Conservation (phyloP, 345 rosid species). For the Linum usitatissimum region DNA sequence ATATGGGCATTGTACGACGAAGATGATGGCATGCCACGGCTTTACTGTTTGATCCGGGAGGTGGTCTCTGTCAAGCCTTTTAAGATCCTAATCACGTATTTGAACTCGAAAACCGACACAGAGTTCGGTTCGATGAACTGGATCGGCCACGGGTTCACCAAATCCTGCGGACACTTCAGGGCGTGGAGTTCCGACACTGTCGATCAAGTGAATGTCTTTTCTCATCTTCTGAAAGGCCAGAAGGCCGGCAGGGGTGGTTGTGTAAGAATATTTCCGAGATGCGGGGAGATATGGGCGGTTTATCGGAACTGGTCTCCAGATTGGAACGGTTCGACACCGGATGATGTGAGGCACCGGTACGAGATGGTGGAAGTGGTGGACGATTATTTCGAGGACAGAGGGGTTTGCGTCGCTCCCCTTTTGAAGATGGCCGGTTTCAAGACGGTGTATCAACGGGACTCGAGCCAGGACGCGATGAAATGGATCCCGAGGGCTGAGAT, state of each 20-base stretch:
- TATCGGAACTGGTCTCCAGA: constrained; percentile 80
- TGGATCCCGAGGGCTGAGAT: constrained; percentile 94
- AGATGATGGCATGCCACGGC: constrained; percentile 96
- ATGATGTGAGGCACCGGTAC: constrained; percentile 67
- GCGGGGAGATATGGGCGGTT: constrained; percentile 91
- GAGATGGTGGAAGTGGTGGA: constrained; percentile 98
- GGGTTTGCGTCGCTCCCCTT: constrained; percentile 70
- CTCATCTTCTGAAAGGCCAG: constrained; percentile 71
- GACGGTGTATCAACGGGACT: constrained; percentile 68
- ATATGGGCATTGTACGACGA: constrained; percentile 97
- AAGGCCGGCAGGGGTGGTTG: constrained; percentile 98
- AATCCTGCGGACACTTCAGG: constrained; percentile 98
- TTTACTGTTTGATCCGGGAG: constrained; percentile 74
- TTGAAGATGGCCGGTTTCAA: constrained; percentile 70
- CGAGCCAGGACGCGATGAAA: constrained; percentile 40
- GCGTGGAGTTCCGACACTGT: constrained; percentile 61
- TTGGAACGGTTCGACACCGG: constrained; percentile 80
- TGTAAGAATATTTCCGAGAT: constrained; percentile 79
- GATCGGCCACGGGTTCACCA: constrained; percentile 76
- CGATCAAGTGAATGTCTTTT: constrained; percentile 89
- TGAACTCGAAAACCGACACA: constrained; percentile 77
- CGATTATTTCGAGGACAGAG: constrained; percentile 81
- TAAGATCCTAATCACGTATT: constrained; percentile 71
- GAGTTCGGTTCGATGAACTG: constrained; percentile 85
- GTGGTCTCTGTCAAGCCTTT: constrained; percentile 75